Percentiles rank a stretch among this genome's conserved stretches.
phyloP scores from a whole-genome alignment of 1,284 basidiomycete species.

The Boletus subluridellus region DNA sequence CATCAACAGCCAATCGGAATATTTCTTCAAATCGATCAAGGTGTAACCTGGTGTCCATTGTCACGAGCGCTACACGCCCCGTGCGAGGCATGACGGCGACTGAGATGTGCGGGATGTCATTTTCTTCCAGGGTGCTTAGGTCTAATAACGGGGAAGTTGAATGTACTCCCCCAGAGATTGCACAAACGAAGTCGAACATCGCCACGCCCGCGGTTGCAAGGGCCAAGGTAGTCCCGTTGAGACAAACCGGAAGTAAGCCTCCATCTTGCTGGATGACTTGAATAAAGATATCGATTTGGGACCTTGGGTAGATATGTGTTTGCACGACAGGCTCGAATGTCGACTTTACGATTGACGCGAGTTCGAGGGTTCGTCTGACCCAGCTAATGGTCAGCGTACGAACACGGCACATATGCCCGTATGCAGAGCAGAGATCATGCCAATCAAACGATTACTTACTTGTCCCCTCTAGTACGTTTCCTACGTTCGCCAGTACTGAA shows the following conservation, averaged over 20 bases:
- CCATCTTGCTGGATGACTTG: slow-evolving; percentile 94
- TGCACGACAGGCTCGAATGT: slow-evolving; percentile 96
- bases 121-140: slow-evolving; percentile 85
- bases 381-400: slow-evolving; percentile 2
- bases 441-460: slow-evolving; percentile 52
- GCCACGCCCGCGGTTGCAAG: slow-evolving; percentile 89
- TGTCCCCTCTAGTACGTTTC: slow-evolving; percentile 78
- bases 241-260: slow-evolving; percentile 86
- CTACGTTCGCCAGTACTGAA: slow-evolving; percentile 83
- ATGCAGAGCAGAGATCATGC: not conserved
- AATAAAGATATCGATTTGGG: slow-evolving; percentile 90
- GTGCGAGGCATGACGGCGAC: slow-evolving; percentile 86
- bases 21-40: slow-evolving; percentile 92
- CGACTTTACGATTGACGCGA: slow-evolving; percentile 82
- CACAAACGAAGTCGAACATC: slow-evolving; percentile 86
- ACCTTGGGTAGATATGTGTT: slow-evolving; percentile 86
- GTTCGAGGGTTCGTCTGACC: slow-evolving; percentile 80
- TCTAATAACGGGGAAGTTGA: slow-evolving; percentile 79
- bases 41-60: slow-evolving; percentile 92
- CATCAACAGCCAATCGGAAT: slow-evolving; percentile 75
- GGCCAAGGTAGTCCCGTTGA: slow-evolving; percentile 93
- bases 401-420: not conserved
- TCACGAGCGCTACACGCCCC: slow-evolving; percentile 80
- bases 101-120: slow-evolving; percentile 83
- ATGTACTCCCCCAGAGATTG: slow-evolving; percentile 79